Evolutionary conservation across 768 basidiomycete species (phyloP), one percentile per base, ranked within the genome.

Genomic region (Tylopilus sp.): DNA sequence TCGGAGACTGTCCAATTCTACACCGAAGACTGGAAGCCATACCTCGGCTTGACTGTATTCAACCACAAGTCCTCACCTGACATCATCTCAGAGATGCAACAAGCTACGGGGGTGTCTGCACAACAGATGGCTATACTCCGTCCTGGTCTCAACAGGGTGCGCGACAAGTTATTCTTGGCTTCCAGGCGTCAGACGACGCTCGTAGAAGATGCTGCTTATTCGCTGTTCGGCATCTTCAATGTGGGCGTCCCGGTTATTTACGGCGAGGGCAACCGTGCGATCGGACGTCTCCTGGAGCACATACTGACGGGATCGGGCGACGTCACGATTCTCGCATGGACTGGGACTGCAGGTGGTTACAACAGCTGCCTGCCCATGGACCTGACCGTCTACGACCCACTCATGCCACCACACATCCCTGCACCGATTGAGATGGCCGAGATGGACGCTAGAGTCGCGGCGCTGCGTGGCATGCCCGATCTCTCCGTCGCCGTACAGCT

Each of bases 311-410:
- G 53, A 2, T 54, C 49, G 2, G 49, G 48, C 0, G 39, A 54
- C 25, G 40, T 47, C 2, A 22, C 42, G 25, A 28, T 44, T 20
- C 42, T 44, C 23, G 51, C 51, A 4, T 52, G 53, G 48, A 50
- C 44, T 3, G 53, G 53, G 21, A 6, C 2, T 7, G 17, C 40
- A 1, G 40, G 53, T 18, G 18, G 7, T 23, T 31, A 51, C 15
- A 46, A 51, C 23, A 52, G 50, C 45, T 52, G 41, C 21, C 35
- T 51, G 6, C 50, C 53, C 7, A 17, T 9, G 1, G 38, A 49
- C 20, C 44, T 56, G 12, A 26, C 40, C 2, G 52, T 56, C 21
- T 56, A 47, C 36, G n/a, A 50, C 20, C 17, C 18, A 21, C 26
- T 56, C 4, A 15, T 25, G 0, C 47, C 51, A 10, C 51, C 40